Percentiles rank a stretch among this genome's conserved stretches.
phyloP scores from a whole-genome alignment of 305 asterid species.

The Solanum chacoense region DNA sequence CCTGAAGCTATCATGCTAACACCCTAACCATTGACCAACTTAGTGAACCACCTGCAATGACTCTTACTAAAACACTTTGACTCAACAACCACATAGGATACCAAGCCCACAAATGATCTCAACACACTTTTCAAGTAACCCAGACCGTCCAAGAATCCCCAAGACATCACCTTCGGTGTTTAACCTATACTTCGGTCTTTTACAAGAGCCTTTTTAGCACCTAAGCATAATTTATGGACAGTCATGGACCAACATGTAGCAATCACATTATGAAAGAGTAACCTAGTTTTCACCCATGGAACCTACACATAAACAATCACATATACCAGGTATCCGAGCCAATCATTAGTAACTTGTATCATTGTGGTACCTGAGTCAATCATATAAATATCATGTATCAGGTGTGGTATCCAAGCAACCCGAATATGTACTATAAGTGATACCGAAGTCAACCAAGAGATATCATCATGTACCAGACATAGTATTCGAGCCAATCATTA shows the following conservation, averaged over 20 bases:
- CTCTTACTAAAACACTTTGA: neutral
- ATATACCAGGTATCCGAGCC: neutral
- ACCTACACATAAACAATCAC: neutral
- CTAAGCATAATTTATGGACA: neutral
- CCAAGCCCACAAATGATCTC: neutral
- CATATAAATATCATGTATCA: no score
- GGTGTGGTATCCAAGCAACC: neutral
- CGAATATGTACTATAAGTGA: no score
- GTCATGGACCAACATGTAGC: neutral
- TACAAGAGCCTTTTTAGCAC: neutral
- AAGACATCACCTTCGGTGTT: neutral
- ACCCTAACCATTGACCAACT: neutral
- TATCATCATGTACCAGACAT: neutral
- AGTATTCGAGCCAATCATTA: neutral
- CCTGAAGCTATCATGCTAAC: neutral
- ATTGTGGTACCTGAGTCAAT: neutral
- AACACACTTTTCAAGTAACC: neutral
- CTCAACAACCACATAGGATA: neutral
- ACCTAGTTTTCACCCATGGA: neutral
- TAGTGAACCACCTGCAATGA: neutral
- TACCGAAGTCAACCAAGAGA: no score
- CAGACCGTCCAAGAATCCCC: neutral
- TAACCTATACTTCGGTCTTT: neutral
- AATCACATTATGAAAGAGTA: neutral
- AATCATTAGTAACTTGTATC: neutral